phyloP scores from a whole-genome alignment of 2,329 filamentous ascomycete genomes.

The Colletotrichum somersetense region DNA sequence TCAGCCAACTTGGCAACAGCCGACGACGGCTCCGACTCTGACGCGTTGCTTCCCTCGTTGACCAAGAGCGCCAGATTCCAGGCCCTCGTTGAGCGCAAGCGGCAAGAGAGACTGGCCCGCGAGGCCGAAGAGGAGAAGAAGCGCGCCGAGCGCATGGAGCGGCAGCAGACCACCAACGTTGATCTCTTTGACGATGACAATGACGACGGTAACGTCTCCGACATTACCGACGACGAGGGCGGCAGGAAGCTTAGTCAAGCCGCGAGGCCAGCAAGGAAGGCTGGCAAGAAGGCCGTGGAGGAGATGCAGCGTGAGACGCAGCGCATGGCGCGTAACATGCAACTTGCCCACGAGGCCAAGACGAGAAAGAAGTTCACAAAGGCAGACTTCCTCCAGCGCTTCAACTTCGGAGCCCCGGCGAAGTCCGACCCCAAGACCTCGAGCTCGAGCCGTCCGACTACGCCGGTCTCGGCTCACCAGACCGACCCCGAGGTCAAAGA shows the following conservation, averaged over 20 bases:
- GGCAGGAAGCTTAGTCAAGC: constrained; percentile 77
- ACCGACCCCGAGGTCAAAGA: constrained; percentile 66
- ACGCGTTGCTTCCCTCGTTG: constrained; percentile 61
- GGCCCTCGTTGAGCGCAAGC: constrained; percentile 80
- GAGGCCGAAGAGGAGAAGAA: constrained; percentile 71
- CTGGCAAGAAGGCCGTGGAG: constrained; percentile 93
- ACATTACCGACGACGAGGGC: constrained; percentile 71
- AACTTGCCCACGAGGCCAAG: constrained; percentile 88
- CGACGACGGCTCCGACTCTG: constrained; percentile 56
- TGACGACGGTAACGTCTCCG: constrained; percentile 68
- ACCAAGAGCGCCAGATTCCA: constrained; percentile 74
- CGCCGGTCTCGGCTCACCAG: constrained; percentile 58
- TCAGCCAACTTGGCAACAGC: constrained; percentile 42
- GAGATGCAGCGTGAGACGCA: constrained; percentile 97
- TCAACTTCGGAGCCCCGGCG: constrained; percentile 74
- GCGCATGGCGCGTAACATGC: constrained; percentile 88
- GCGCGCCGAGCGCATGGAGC: constrained; percentile 57
- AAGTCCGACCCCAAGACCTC: constrained; percentile 52
- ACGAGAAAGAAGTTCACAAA: constrained; percentile 93
- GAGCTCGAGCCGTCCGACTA: constrained; percentile 69
- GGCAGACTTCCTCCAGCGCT: constrained; percentile 83
- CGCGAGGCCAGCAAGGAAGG: constrained; percentile 80
- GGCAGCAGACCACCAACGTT: constrained; percentile 54
- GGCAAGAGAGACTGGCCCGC: constrained; percentile 75
- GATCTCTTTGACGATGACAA: constrained; percentile 56